phyloP scores from a whole-genome alignment of 108 stramenopile species.

The Fistulifera pelliculosa region DNA sequence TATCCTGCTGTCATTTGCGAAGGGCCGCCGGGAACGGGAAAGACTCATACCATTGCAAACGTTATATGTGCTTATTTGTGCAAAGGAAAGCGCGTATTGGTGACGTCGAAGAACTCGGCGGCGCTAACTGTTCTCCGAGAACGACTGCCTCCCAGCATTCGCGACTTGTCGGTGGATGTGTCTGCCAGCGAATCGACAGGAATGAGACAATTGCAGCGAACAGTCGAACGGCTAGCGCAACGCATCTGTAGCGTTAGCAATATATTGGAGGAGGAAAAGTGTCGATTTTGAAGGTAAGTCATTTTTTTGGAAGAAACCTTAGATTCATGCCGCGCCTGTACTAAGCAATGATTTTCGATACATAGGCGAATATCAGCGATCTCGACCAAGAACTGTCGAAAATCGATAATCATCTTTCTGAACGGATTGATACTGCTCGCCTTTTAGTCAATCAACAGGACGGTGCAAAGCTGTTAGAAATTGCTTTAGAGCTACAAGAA shows the following conservation, averaged over 20 bases:
- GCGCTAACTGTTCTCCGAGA: slow-evolving; percentile 43
- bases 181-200: slow-evolving; percentile 22
- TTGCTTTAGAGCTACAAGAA: slow-evolving; percentile 16
- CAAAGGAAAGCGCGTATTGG: slow-evolving; percentile 52
- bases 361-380: slow-evolving; percentile 19
- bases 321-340: no score
- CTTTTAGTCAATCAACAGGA: slow-evolving; percentile 14
- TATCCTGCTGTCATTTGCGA: slow-evolving; percentile 38
- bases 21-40: slow-evolving; percentile 43
- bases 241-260: slow-evolving; percentile 25
- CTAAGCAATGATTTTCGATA: not conserved
- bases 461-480: slow-evolving; percentile 22
- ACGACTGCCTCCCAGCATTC: slow-evolving; percentile 35
- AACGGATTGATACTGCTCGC: slow-evolving; percentile 14
- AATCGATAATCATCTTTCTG: slow-evolving; percentile 23
- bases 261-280: slow-evolving; percentile 23
- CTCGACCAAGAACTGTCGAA: slow-evolving; percentile 20
- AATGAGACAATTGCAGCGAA: slow-evolving; percentile 51
- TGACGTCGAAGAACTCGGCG: slow-evolving; percentile 44
- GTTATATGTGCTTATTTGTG: slow-evolving; percentile 48
- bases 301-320: no score
- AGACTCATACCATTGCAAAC: slow-evolving; percentile 48
- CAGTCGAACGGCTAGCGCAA: slow-evolving; percentile 50
- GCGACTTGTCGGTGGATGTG: slow-evolving; percentile 48
- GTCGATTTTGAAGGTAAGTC: slow-evolving; percentile 17